These are phyloP conservation scores for Cadophora malorum DNA, from an alignment of 2,329 filamentous ascomycete genomes.

Conservation along the genomic window DNA sequence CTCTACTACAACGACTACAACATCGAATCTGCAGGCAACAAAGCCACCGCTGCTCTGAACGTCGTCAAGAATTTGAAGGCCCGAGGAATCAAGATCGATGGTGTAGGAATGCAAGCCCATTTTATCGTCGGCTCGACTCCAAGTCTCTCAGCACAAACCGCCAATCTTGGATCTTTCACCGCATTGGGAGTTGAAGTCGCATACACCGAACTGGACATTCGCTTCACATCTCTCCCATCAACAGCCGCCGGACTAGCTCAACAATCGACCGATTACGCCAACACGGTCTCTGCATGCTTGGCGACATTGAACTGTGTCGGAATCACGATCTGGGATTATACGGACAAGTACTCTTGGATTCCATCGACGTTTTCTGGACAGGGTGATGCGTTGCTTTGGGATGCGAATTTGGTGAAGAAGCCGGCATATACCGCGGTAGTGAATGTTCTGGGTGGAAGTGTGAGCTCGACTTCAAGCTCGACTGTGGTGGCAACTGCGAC, in stretches of 20 bases:
- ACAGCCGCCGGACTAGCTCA: constrained; percentile 49
- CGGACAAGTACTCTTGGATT: constrained; percentile 50
- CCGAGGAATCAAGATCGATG: constrained; percentile 63
- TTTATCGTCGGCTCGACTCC: constrained; percentile 63
- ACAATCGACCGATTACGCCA: constrained; percentile 57
- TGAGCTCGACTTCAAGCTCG: neutral
- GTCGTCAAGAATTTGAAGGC: constrained; percentile 54
- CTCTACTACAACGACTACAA: constrained; percentile 63
- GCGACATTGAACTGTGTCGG: constrained; percentile 39
- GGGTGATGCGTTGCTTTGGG: constrained; percentile 52
- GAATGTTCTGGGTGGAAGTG: constrained; percentile 41
- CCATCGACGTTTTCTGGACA: constrained; percentile 50
- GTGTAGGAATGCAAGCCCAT: constrained; percentile 67
- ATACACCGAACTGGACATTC: constrained; percentile 68
- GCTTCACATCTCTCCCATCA: constrained; percentile 54
- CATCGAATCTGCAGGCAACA: constrained; percentile 60
- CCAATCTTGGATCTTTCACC: constrained; percentile 58
- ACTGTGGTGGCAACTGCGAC: constrained; percentile 14
- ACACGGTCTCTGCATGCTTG: constrained; percentile 39
- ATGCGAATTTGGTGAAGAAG: constrained; percentile 51
- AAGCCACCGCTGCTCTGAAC: constrained; percentile 52
- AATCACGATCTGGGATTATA: constrained; percentile 44
- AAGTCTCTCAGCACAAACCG: constrained; percentile 50
- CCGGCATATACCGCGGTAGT: constrained; percentile 51
- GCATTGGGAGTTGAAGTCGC: constrained; percentile 62